Percentiles rank a stretch among this genome's conserved stretches.
phyloP scores from a whole-genome alignment of 306 rosid genomes.

The Lathyrus tuberosus region DNA sequence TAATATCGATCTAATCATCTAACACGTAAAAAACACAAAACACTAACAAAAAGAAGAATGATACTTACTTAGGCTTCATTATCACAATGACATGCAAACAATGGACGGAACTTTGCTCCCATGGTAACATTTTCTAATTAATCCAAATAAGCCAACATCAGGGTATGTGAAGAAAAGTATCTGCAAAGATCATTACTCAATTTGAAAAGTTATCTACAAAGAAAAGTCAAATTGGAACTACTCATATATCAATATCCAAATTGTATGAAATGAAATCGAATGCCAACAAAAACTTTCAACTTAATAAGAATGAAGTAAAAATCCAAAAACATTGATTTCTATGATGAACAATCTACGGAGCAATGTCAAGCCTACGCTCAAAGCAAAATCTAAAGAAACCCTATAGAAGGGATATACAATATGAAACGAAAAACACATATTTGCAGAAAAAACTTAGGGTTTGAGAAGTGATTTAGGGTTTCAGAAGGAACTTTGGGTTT shows the following conservation, averaged over 20 bases:
- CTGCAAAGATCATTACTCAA: conserved; percentile 3
- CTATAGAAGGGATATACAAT: too few species aligned
- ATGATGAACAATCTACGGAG: too few species aligned
- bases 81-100: conserved; percentile 23
- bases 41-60: conserved; percentile 7
- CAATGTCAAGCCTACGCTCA: too few species aligned
- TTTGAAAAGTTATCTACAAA: neutral
- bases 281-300: neutral
- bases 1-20: neutral
- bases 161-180: conserved; percentile 6
- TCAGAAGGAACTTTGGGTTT: too few species aligned
- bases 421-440: too few species aligned
- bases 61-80: conserved; percentile 6
- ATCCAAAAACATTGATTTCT: too few species aligned
- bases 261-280: conserved; percentile 8
- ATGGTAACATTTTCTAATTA: neutral
- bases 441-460: too few species aligned
- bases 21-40: neutral
- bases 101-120: neutral
- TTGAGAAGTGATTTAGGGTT: too few species aligned
- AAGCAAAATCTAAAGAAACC: too few species aligned
- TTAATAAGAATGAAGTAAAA: too few species aligned
- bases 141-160: neutral
- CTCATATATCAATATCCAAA: neutral
- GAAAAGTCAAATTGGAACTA: neutral